Conservation (phyloP, 2,329 filamentous ascomycete genomes). For the Trichoderma koningii region DNA sequence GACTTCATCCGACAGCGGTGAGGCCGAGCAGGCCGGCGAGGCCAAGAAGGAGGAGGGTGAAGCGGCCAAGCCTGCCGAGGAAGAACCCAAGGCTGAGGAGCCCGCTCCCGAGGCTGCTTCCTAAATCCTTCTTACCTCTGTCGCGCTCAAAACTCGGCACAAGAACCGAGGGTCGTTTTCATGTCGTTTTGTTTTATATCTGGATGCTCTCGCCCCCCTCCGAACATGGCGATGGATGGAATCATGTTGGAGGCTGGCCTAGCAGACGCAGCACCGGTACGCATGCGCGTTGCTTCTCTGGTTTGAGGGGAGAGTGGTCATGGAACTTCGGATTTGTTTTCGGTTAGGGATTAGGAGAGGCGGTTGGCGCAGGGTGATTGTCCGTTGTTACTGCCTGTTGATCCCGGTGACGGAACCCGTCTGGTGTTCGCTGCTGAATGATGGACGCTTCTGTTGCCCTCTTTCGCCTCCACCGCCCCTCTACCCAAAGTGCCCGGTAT, state of each 20-base stretch:
- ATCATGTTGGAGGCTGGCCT: constrained; percentile 39
- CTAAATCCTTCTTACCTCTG: constrained; percentile 48
- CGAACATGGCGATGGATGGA: constrained; percentile 31
- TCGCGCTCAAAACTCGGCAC: constrained; percentile 43
- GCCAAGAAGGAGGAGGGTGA: constrained; percentile 59
- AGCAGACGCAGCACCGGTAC: constrained; percentile 41
- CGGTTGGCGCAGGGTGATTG: constrained; percentile 24
- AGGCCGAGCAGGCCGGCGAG: constrained; percentile 67
- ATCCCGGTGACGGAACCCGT: constrained; percentile 21
- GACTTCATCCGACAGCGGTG: constrained; percentile 89
- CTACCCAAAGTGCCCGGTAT: constrained; percentile 22
- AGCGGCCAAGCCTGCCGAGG: constrained; percentile 44
- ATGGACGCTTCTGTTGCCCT: constrained; percentile 24
- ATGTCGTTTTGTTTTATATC: constrained; percentile 35
- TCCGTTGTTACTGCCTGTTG: constrained; percentile 14
- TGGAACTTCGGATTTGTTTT: constrained; percentile 39
- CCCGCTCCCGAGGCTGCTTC: constrained; percentile 52
- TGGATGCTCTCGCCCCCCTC: constrained; percentile 30
- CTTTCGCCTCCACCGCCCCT: neutral
- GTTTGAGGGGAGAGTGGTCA: constrained; percentile 41
- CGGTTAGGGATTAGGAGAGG: constrained; percentile 26
- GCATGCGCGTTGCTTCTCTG: constrained; percentile 41
- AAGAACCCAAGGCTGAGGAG: constrained; percentile 51
- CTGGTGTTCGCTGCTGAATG: constrained; percentile 35
- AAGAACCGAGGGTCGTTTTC: constrained; percentile 41